A percentile compares a stretch with the other conserved stretches of the same genome.
Evolutionary conservation across 2,329 filamentous ascomycete species (phyloP).

Genomic region (Aspergillus pseudoglaucus): DNA sequence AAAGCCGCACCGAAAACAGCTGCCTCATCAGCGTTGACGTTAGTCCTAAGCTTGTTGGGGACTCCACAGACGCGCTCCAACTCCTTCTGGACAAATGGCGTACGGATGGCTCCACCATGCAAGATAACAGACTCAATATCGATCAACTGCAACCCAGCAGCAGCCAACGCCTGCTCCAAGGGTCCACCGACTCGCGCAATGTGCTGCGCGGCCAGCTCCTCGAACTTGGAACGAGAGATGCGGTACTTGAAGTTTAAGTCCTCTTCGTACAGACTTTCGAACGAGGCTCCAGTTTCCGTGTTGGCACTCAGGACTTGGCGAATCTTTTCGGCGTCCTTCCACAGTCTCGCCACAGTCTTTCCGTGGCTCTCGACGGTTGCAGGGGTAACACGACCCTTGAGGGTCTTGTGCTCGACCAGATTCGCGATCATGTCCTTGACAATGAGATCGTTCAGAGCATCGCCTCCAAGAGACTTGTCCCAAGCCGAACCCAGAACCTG

Average conservation of each 20-base stretch:
- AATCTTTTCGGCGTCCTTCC: conserved; percentile 81
- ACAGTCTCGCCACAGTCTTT: conserved; percentile 79
- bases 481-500: conserved; percentile 78
- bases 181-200: conserved; percentile 62
- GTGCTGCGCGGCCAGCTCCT: conserved; percentile 65
- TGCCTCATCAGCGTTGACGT: conserved; percentile 94
- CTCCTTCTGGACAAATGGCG: conserved; percentile 84
- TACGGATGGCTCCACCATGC: conserved; percentile 81
- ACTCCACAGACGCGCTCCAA: conserved; percentile 65
- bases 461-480: conserved; percentile 85
- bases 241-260: conserved; percentile 93
- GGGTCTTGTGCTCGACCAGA: conserved; percentile 62
- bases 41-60: conserved; percentile 75
- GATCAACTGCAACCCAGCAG: conserved; percentile 63
- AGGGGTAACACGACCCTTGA: conserved; percentile 32
- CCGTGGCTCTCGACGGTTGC: conserved; percentile 61
- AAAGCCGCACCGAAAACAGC: conserved; percentile 95
- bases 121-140: conserved; percentile 89
- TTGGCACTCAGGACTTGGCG: conserved; percentile 93
- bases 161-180: conserved; percentile 66
- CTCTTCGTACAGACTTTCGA: conserved; percentile 78
- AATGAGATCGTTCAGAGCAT: conserved; percentile 80
- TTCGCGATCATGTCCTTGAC: conserved; percentile 80
- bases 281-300: conserved; percentile 68
- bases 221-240: conserved; percentile 71